These are phyloP conservation scores for Pestalotiopsis sp. DNA, from an alignment of 2,329 filamentous ascomycete genomes.

Conservation along the genomic window DNA sequence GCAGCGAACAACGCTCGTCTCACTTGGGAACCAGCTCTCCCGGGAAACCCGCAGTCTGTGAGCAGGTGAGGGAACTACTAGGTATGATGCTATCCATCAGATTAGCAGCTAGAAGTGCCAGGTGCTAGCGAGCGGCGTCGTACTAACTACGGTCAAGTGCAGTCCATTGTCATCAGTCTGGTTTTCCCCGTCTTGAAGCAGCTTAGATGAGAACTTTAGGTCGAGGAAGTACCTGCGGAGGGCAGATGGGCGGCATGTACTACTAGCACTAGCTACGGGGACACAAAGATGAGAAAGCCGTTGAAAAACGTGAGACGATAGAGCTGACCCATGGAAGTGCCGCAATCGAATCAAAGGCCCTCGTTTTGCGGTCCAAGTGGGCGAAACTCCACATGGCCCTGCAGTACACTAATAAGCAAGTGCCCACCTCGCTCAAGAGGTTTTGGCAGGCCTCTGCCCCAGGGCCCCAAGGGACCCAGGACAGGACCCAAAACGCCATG, in stretches of 20 bases:
- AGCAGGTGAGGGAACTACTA: background rate
- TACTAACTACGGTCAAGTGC: background rate
- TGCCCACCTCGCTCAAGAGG: background rate
- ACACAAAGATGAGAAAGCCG: background rate
- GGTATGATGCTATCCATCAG: background rate
- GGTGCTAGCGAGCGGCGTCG: background rate
- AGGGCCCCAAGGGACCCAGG: background rate
- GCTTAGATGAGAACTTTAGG: background rate
- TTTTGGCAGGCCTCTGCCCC: background rate
- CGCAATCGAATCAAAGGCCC: constrained; percentile 1
- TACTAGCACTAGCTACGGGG: background rate
- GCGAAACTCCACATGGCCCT: background rate
- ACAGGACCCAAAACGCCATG: background rate
- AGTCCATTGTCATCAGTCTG: background rate
- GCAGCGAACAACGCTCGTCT: background rate
- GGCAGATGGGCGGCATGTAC: background rate
- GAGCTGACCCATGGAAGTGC: background rate
- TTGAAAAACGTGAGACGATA: constrained; percentile 3
- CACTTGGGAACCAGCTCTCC: background rate
- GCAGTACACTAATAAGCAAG: background rate
- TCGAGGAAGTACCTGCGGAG: background rate
- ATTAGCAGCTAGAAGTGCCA: background rate
- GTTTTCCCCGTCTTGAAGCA: too few relatives aligned
- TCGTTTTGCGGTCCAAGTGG: background rate
- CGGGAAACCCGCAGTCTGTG: background rate